Percentiles rank a stretch among this genome's conserved stretches.
Conservation (phyloP, 2,329 filamentous ascomycete genomes). For the Geoglossum cookeanum region DNA sequence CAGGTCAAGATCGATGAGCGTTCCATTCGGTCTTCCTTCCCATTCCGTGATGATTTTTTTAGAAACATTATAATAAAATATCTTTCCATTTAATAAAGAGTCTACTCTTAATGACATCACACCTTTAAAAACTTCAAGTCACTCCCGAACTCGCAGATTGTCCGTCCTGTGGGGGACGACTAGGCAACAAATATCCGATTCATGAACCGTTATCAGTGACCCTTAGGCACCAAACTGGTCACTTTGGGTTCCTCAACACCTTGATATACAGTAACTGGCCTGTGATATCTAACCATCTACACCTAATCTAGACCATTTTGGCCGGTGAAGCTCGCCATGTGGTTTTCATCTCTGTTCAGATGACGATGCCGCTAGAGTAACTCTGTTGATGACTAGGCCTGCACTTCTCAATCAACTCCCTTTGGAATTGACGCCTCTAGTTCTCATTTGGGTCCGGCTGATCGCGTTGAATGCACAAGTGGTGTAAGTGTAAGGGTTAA, state of each 20-base stretch:
- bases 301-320: not conserved
- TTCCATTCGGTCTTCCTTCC: conserved; percentile 13
- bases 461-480: too few species aligned
- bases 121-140: conserved; percentile 18
- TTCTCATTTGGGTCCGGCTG: not conserved
- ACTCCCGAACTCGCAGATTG: conserved; percentile 4
- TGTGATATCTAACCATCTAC: not conserved
- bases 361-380: not conserved
- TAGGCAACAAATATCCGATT: conserved; percentile 10
- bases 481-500: too few species aligned
- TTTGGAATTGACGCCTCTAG: too few species aligned
- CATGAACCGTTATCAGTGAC: not conserved
- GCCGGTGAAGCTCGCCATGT: not conserved
- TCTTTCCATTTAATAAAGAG: not conserved
- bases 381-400: not conserved
- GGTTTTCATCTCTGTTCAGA: not conserved
- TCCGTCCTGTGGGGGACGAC: conserved; percentile 15
- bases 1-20: conserved; percentile 13
- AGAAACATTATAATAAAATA: conserved; percentile 8
- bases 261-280: not conserved
- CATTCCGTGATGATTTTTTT: conserved; percentile 18
- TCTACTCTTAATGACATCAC: conserved; percentile 14
- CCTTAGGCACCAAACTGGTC: not conserved
- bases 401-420: not conserved
- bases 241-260: not conserved